Base-by-base conservation (phyloP, 176 grass and related monocot species). In the Oropetium thomaeum region DNA sequence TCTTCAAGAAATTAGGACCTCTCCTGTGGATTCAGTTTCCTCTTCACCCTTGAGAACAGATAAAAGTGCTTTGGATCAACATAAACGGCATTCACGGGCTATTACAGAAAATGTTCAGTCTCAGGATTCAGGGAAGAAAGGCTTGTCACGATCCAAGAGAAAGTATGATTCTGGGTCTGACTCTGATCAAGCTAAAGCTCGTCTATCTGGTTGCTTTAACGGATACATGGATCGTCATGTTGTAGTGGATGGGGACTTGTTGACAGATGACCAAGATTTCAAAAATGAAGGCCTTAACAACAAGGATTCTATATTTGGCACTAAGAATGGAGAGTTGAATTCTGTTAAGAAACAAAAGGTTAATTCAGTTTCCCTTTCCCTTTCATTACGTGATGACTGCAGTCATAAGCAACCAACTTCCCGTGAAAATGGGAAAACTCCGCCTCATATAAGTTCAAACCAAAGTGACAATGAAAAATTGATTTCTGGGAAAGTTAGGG, bases 21-120 rank as follows among this genome's bases (percentile, higher is more conserved):
- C 90, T 62, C 87, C 90, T 78, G 90, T 93, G 47, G 90, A 89
- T 55, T 93, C 90, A 87, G 90, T 93, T 82, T 93, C 84, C 79
- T 93, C 90, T 57, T 93, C 87, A 70, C 90, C 90, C 30, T 70
- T 87, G 68, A 89, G 76, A 54, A 47, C 70, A 14, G 59, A 76
- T 70, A 77, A 67, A 59, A 81, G 85, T 31, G 34, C 23, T 62
- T 74, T 84, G 37, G 70, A 79, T 70, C 69, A 74, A 47, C 39
- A 73, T 77, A 78, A 79, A 80, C 81, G 41, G 3, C 52, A 76
- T 73, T 69, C 77, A 72, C 26, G n/a, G 71, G 34, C 51, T 30
- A 53, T 49, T 51, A 52, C 67, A 81, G 78, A 82, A 77, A 85
- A 72, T 53, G 28, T 60, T 31, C 58, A 51, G 43, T 76, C 71